phyloP scores from a whole-genome alignment of 2,329 filamentous ascomycete genomes.

The Dactylellina sp. region DNA sequence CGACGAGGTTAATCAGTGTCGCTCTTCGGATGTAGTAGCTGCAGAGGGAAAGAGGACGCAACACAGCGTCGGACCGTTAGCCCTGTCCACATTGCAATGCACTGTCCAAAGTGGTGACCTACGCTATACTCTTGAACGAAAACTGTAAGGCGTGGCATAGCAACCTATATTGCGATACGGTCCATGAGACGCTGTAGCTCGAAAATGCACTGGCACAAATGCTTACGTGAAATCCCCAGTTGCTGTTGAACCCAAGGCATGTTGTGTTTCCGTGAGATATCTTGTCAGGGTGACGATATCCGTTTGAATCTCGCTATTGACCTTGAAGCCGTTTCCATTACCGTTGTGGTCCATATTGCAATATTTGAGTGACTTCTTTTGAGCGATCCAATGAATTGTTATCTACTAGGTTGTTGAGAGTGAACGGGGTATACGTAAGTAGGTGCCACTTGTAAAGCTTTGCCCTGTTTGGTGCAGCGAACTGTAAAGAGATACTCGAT shows the following conservation, averaged over 20 bases:
- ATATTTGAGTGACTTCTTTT: slow-evolving; percentile 38
- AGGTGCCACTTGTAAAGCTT: no score
- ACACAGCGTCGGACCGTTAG: not conserved
- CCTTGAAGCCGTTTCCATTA: slow-evolving; percentile 66
- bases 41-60: not conserved
- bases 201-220: not conserved
- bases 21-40: slow-evolving; percentile 61
- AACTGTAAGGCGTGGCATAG: slow-evolving; percentile 98
- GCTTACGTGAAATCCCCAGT: slow-evolving; percentile 98
- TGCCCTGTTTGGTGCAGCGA: no score
- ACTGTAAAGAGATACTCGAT: no score
- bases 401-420: no score
- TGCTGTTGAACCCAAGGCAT: slow-evolving; percentile 76
- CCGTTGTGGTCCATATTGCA: slow-evolving; percentile 62
- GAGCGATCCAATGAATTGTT: slow-evolving; percentile 10
- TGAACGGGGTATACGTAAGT: no score
- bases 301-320: slow-evolving; percentile 86
- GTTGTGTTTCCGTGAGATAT: slow-evolving; percentile 96
- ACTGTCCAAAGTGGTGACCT: slow-evolving; percentile 22
- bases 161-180: slow-evolving; percentile 72
- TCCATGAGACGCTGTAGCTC: no score
- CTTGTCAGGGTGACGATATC: slow-evolving; percentile 95
- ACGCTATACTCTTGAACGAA: slow-evolving; percentile 97
- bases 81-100: not conserved
- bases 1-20: slow-evolving; percentile 72